These are phyloP conservation scores for Coemansia sp. DNA, from an alignment of 192 early-diverging fungal species.

Conservation along the genomic window DNA sequence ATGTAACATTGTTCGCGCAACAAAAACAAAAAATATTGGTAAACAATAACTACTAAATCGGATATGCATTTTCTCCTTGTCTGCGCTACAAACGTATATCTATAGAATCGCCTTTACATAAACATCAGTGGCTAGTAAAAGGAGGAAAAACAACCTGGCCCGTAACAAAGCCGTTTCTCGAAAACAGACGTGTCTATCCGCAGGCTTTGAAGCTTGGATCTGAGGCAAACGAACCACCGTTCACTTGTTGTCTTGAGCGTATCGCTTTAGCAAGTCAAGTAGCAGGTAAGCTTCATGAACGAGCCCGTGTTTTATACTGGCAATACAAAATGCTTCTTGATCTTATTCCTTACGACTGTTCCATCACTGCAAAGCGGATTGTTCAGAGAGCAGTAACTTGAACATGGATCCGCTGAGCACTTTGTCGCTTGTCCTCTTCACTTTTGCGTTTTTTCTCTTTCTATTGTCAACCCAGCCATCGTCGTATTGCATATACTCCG, in stretches of 20 bases:
- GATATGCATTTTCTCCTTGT: not conserved
- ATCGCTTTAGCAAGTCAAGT: not conserved
- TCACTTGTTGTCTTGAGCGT: not conserved
- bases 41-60: conserved; percentile 5
- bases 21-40: not conserved
- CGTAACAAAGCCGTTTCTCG: not conserved
- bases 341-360: no score
- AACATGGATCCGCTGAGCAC: not conserved
- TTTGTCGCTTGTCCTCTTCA: not conserved
- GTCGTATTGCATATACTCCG: not conserved
- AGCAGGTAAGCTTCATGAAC: not conserved
- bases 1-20: not conserved
- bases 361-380: no score
- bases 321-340: no score
- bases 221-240: not conserved
- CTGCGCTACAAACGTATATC: not conserved
- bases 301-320: no score
- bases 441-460: not conserved
- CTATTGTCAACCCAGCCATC: not conserved
- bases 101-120: conserved; percentile 2
- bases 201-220: not conserved
- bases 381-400: not conserved
- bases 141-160: not conserved
- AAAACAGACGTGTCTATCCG: not conserved
- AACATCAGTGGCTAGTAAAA: not conserved